These are phyloP conservation scores for Paecilomyces formosus DNA, from an alignment of 2,329 filamentous ascomycete genomes.

Conservation along the genomic window DNA sequence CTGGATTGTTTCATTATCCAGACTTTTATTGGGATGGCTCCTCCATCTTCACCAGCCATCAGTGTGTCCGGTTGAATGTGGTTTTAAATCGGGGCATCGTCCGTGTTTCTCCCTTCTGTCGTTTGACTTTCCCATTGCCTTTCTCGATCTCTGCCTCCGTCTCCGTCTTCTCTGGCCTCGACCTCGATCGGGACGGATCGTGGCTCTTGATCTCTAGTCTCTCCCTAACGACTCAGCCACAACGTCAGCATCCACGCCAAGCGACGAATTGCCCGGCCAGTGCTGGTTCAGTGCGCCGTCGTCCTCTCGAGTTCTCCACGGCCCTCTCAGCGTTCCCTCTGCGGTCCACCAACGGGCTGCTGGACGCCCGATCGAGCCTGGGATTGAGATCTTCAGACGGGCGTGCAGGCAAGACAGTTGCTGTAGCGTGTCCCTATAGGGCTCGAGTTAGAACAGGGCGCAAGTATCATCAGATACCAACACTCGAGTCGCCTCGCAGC, in stretches of 20 bases:
- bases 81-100: background rate
- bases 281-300: background rate
- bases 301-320: background rate
- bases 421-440: background rate
- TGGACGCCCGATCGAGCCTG: background rate
- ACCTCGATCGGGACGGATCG: background rate
- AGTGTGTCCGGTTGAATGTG: background rate
- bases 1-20: too few species aligned
- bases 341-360: background rate
- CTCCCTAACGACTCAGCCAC: background rate
- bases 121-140: background rate
- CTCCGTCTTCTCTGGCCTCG: background rate
- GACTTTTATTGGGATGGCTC: background rate
- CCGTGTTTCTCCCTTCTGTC: background rate
- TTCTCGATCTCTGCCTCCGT: background rate
- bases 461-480: background rate
- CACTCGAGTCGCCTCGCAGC: background rate
- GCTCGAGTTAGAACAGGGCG: background rate
- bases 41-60: background rate
- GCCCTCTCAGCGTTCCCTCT: background rate
- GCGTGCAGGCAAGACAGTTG: background rate
- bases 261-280: background rate
- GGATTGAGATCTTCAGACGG: background rate
- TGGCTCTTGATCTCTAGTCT: background rate
- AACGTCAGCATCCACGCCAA: background rate